Base-by-base conservation (phyloP, 768 basidiomycete species). In the Lactifluus pinguis region DNA sequence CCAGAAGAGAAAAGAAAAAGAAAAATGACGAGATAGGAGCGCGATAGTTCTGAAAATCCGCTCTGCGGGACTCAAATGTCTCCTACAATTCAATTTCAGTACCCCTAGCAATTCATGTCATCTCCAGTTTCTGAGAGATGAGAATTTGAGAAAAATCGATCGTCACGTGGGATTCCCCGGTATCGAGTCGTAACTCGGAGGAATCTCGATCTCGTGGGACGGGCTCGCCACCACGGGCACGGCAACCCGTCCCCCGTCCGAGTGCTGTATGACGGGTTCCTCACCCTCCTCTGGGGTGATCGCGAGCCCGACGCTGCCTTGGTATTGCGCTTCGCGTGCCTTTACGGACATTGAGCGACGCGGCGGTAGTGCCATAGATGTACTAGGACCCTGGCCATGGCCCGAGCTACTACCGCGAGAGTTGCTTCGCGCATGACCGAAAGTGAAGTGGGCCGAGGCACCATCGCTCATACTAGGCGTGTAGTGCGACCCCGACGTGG, bases 141-240 rank as follows among this genome's bases (percentile, higher is more conserved):
- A n/a, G n/a, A n/a, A n/a, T n/a, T n/a, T n/a, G n/a, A n/a, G n/a
- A n/a, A 4, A 47, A 47, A 25, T 25, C 13, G 0, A 47, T 25
- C 10, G 25, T 25, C 10, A 47, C 21, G 11, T 11, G 45, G 4
- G 2, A n/a, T 69, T 68, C 58, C 63, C 56, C 17, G 66, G 64
- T 53, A 72, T 72, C 49, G 68, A 68, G 55, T 71, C 69, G 53
- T 72, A 72, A 57, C 71, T 65, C 45, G 71, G 71, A 48, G 71
- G 71, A 34, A 73, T 60, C 66, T 73, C 72, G 4, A 73, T 60
- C 66, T 73, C 72, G 4, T 54, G 57, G 48, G 54, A 62, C 1
- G 2, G 25, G 36, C 21, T 8, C 32, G 59, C 49, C 63, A 50
- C 63, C 57, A 7, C 29, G 6, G 44, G 36, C 13, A 14, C 55